These are phyloP conservation scores for Coix lacrymajobi DNA, from an alignment of 176 grass and related monocot species.

Conservation along the genomic window DNA sequence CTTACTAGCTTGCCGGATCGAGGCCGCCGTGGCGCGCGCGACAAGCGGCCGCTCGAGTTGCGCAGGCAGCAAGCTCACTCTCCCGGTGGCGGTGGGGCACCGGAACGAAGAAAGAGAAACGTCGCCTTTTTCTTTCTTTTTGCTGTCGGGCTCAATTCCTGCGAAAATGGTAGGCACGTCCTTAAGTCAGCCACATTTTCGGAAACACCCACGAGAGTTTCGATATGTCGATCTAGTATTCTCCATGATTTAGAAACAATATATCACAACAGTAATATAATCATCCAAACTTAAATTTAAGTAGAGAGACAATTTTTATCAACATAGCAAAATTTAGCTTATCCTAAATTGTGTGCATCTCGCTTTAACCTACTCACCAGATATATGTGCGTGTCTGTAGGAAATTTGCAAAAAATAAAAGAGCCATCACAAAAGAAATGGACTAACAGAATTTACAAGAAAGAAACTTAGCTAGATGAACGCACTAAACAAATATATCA, in stretches of 20 bases:
- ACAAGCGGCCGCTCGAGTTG: constrained; percentile 12
- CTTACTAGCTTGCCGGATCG: constrained; percentile 37
- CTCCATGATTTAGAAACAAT: too few species aligned
- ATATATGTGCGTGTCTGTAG: too few species aligned
- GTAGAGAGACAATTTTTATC: too few species aligned
- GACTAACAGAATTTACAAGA: neutral
- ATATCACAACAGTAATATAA: too few species aligned
- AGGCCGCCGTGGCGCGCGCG: constrained; percentile 18
- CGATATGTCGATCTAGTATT: neutral
- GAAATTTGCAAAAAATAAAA: too few species aligned
- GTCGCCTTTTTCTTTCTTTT: neutral
- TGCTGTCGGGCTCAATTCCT: constrained; percentile 15
- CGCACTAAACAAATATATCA: too few species aligned
- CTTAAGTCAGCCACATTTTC: neutral
- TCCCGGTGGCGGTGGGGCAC: constrained; percentile 31
- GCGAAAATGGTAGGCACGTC: neutral
- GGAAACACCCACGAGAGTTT: neutral
- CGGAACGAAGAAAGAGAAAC: constrained; percentile 3
- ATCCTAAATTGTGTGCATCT: too few species aligned
- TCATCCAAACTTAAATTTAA: too few species aligned
- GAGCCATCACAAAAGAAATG: neutral
- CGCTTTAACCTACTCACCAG: too few species aligned
- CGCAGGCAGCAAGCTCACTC: constrained; percentile 31
- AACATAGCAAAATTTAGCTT: too few species aligned
- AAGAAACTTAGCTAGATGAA: neutral